Conservation (phyloP, 495 filamentous ascomycete genomes). For the Penicillium roqueforti region DNA sequence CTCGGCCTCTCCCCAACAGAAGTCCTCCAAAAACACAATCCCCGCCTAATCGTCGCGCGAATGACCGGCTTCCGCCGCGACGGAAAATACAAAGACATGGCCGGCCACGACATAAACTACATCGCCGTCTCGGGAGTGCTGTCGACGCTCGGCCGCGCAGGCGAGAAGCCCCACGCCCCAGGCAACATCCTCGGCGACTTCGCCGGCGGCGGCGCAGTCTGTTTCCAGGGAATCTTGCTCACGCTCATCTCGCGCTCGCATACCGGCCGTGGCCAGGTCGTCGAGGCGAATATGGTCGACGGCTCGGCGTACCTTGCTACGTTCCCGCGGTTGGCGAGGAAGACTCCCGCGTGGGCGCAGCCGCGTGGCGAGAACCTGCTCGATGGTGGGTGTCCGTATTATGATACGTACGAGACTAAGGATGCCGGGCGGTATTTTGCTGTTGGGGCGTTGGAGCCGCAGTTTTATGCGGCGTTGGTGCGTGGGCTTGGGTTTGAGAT, state of each 20-base stretch:
- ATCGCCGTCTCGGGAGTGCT: constrained; percentile 82
- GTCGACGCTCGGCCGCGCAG: constrained; percentile 64
- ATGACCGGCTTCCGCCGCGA: constrained; percentile 87
- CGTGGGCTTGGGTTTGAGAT: constrained; percentile 56
- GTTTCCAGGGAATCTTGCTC: constrained; percentile 56
- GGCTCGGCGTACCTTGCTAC: constrained; percentile 72
- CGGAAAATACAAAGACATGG: constrained; percentile 80
- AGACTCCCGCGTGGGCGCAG: constrained; percentile 54
- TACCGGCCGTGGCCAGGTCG: constrained; percentile 74
- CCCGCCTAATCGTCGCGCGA: constrained; percentile 74
- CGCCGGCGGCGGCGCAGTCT: constrained; percentile 79
- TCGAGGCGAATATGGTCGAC: constrained; percentile 97
- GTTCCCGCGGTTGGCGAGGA: constrained; percentile 62
- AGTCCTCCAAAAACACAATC: constrained; percentile 61
- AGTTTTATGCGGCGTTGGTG: constrained; percentile 71
- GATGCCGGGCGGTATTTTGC: constrained; percentile 78
- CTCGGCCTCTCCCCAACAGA: constrained; percentile 65
- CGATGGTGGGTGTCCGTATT: constrained; percentile 82
- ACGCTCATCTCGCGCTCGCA: constrained; percentile 38
- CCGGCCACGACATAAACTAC: constrained; percentile 98
- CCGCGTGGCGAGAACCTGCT: constrained; percentile 72
- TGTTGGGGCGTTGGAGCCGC: constrained; percentile 84
- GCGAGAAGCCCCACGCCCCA: constrained; percentile 69
- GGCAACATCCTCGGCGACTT: constrained; percentile 87
- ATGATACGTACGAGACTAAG: constrained; percentile 80